These are phyloP conservation scores for Hyaloscypha bicolor DNA, from an alignment of 495 filamentous ascomycete species.

Conservation along the genomic window DNA sequence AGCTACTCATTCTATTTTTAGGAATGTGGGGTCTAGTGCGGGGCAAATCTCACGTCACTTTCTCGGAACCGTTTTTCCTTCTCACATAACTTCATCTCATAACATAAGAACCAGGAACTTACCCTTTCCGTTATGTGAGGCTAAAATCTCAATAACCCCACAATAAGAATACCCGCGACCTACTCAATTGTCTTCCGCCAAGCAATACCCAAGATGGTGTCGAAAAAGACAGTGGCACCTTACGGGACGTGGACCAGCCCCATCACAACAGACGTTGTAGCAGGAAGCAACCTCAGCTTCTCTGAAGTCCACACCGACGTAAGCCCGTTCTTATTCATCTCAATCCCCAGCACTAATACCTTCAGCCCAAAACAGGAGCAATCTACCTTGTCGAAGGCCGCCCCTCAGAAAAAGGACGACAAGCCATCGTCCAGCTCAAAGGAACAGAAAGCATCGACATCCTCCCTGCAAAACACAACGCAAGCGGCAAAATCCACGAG, in stretches of 20 bases:
- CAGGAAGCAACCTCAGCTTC: constrained; percentile 35
- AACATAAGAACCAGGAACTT: not conserved
- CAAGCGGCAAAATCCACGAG: constrained; percentile 45
- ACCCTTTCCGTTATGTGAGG: not conserved
- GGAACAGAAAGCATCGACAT: constrained; percentile 39
- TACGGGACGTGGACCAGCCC: constrained; percentile 50
- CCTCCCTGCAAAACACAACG: constrained; percentile 44
- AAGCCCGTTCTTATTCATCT: not conserved
- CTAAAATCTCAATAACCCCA: not conserved
- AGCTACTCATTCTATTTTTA: not conserved
- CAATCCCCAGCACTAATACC: not conserved
- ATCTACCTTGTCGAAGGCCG: constrained; percentile 48
- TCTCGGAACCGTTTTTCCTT: not conserved
- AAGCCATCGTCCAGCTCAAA: constrained; percentile 43
- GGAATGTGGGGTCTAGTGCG: not conserved
- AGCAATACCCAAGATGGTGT: not conserved
- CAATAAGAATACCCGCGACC: not conserved
- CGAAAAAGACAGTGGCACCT: constrained; percentile 27
- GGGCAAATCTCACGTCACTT: not conserved
- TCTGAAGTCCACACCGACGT: constrained; percentile 35
- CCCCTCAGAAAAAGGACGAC: constrained; percentile 38
- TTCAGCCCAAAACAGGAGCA: constrained; percentile 32
- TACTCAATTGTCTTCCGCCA: not conserved
- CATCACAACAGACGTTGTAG: constrained; percentile 43
- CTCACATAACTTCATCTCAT: not conserved